Conservation (phyloP, 768 basidiomycete genomes). For the Royoungia palumana region DNA sequence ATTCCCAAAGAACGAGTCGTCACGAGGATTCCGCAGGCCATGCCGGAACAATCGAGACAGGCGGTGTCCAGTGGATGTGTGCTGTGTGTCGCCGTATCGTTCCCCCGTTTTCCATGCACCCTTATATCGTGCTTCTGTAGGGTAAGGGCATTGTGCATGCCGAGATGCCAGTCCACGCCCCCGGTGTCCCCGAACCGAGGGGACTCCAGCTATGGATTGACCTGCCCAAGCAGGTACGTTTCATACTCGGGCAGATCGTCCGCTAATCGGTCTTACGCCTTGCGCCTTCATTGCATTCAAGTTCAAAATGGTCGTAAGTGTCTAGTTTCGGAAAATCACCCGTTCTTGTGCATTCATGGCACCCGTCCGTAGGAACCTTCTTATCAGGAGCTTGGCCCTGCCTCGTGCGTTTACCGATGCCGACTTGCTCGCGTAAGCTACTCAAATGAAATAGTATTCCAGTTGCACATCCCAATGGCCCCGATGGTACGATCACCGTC, state of each 20-base stretch:
- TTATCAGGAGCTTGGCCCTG: constrained; percentile 77
- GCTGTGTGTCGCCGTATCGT: constrained; percentile 45
- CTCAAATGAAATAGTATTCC: constrained; percentile 52
- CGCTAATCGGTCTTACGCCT: constrained; percentile 8
- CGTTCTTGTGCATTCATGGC: not conserved
- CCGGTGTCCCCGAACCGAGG: constrained; percentile 64
- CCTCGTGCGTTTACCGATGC: constrained; percentile 41
- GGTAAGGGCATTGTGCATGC: constrained; percentile 76
- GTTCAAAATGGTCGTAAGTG: constrained; percentile 71
- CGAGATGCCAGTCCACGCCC: constrained; percentile 82
- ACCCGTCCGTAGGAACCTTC: constrained; percentile 53
- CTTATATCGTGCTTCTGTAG: constrained; percentile 22
- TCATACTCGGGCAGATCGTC: not conserved
- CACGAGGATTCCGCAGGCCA: constrained; percentile 95
- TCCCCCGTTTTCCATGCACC: not conserved
- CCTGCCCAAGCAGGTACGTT: constrained; percentile 61
- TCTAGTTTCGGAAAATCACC: not conserved
- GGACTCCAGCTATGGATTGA: constrained; percentile 91
- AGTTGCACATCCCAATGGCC: constrained; percentile 66
- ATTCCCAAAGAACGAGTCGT: constrained; percentile 51
- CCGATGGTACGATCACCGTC: constrained; percentile 63
- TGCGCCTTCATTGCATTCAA: constrained; percentile 34
- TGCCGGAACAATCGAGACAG: constrained; percentile 67
- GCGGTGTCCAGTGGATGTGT: constrained; percentile 96
- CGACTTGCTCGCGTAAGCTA: not conserved